Base-by-base conservation (phyloP, 306 rosid genomes). In the Vigna unguiculata region DNA sequence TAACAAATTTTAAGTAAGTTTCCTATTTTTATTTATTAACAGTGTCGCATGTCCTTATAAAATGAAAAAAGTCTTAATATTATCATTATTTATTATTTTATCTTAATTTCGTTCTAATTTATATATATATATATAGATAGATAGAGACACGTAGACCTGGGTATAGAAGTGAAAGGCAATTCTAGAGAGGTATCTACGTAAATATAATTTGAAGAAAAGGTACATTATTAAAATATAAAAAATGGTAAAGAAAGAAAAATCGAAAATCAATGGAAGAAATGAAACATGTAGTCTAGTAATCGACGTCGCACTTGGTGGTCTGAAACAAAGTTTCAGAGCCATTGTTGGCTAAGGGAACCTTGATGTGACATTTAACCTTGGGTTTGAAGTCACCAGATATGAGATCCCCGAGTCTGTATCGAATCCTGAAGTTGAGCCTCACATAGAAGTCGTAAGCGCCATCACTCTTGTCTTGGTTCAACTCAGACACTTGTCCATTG, bases 401-500 rank as follows among this genome's bases (percentile, higher is more conserved):
- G 3, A 71, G 5, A 17, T 36, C 69, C 0, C 91, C 91, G 3
- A 85, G 72, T 57, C 87, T 87, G 71, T 81, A 81, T 70, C 97
- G 70, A 7, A 90, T 74, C 21, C 86, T 72, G 43, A 92, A 84
- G 58, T 90, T 59, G 6, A 92, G 85, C 79, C 76, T 85, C 16
- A 92, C 83, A n/a, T 84, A 78, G n/a, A 92, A 80, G n/a, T 79
- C 73, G 55, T 66, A 92, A 9, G 46, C 38, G n/a, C 85, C 86
- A 1, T 5, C 25, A 7, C 0, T 55, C 57, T 71, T 90, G 54
- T 92, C 84, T 24, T 76, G 11, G 7, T 80, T 81, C 20, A 81
- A 81, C 19, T 86, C 6, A 1, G 84, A 30, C 2, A 61, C 21
- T 15, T 62, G 83, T 0, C 76, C 72, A 4, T 22, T 41, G 14